These are phyloP conservation scores for Erodium moschatum DNA, from an alignment of 441 rosid genomes.

Conservation along the genomic window DNA sequence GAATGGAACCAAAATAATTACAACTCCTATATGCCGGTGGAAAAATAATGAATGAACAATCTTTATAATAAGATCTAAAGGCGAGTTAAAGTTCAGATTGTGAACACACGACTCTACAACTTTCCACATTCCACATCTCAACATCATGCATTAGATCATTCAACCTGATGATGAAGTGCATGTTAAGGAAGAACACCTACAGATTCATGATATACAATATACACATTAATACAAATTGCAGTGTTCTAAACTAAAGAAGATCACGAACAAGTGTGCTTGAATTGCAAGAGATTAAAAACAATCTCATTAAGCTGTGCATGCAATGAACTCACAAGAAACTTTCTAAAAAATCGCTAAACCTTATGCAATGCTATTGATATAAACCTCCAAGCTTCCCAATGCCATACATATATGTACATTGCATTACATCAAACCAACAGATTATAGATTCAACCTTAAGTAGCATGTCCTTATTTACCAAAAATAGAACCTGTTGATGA, in stretches of 20 bases:
- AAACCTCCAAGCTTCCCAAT: too few relatives aligned
- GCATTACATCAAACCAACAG: too few relatives aligned
- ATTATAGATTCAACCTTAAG: too few relatives aligned
- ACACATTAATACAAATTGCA: neutral
- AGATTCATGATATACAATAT: neutral
- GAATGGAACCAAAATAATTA: slow-evolving; percentile 12
- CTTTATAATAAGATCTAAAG: neutral
- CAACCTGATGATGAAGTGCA: neutral
- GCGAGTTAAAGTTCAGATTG: neutral
- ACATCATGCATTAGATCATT: neutral
- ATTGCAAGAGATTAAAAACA: neutral
- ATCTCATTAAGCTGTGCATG: neutral
- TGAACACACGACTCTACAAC: neutral
- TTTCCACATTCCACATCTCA: neutral
- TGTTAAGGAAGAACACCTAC: neutral
- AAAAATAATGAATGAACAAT: neutral
- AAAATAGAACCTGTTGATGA: too few relatives aligned
- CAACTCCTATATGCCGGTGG: neutral
- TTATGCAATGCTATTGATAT: too few relatives aligned
- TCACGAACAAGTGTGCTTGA: neutral
- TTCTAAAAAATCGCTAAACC: neutral
- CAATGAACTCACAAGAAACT: neutral
- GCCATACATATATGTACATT: too few relatives aligned
- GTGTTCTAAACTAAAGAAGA: neutral
- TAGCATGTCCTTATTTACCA: too few relatives aligned